Evolutionary conservation across 2,329 filamentous ascomycete species (phyloP).

Genomic region (Paramyrothecium sp.): DNA sequence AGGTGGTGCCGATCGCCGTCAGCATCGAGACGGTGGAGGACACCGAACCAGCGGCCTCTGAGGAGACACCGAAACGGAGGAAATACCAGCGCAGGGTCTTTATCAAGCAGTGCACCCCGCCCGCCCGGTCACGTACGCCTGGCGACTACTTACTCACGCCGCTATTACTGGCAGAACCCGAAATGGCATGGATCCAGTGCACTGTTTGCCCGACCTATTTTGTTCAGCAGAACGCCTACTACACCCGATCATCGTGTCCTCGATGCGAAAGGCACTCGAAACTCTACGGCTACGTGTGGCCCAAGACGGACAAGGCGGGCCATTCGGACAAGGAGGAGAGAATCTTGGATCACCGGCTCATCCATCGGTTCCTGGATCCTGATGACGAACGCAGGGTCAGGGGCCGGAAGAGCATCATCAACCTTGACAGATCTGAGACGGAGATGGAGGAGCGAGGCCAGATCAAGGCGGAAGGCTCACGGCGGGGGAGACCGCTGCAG

Average conservation of each 20-base stretch:
- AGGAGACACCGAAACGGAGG: constrained; percentile 21
- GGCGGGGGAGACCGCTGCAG: constrained; percentile 5
- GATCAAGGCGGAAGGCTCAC: constrained; percentile 21
- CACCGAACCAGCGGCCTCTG: constrained; percentile 9
- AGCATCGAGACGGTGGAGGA: constrained; percentile 23
- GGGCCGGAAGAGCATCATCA: constrained; percentile 34
- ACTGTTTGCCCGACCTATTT: constrained; percentile 80
- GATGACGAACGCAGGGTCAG: constrained; percentile 63
- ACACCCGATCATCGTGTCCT: constrained; percentile 81
- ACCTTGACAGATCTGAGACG: background rate
- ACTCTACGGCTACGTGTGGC: constrained; percentile 93
- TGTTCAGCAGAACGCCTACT: constrained; percentile 85
- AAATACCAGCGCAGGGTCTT: constrained; percentile 33
- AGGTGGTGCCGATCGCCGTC: constrained; percentile 15
- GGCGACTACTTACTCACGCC: constrained; percentile 84
- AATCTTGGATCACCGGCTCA: constrained; percentile 79
- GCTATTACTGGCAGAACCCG: constrained; percentile 70
- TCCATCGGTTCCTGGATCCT: constrained; percentile 78
- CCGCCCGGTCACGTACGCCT: constrained; percentile 49
- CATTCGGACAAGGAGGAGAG: constrained; percentile 69
- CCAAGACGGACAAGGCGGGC: constrained; percentile 84
- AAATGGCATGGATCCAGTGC: constrained; percentile 85
- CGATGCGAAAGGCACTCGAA: constrained; percentile 95
- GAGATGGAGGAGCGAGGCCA: constrained; percentile 18
- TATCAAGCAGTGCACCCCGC: constrained; percentile 30